Base-by-base conservation (phyloP, 139 green algal species). In the Chlamydomonas sp. region DNA sequence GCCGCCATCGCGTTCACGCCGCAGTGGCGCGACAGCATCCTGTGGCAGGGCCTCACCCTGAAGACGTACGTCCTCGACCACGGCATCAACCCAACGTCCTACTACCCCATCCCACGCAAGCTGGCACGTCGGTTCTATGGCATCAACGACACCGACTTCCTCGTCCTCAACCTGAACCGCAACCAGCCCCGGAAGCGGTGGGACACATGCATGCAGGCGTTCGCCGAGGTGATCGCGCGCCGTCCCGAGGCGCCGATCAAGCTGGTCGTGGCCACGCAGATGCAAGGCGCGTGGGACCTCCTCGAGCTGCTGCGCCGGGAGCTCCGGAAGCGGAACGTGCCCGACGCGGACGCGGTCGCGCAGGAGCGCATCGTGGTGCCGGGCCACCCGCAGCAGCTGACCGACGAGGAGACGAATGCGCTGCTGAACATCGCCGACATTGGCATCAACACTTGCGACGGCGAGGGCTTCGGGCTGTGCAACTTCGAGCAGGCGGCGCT, bases 131-230 rank as follows among this genome's bases (percentile, higher is more conserved):
- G 35, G 5, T 74, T 50, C 69, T 68, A 63, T 47, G 69, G 69
- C 3, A 29, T 74, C 2, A 24, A 3, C 5, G 3, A 61, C 4
- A 28, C 37, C 38, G 69, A 68, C 58, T 74, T 74, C 58, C 31
- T 74, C 26, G 58, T 74, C 28, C 36, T 74, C 5, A 74, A 74
- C 57, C 36, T 74, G 8, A 74, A 74, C 58, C 69, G 69, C 36
- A 74, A 74, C 39, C 58, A 68, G 38, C 69, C 69, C 24, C 69
- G 69, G 5, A 74, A 74, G 37, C 69, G 69, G 2, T 74, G 69
- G 69, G 69, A 74, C 58, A 49, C 47, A n/a, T 74, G 69, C 57
- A 26, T 74, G 6, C 62, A 74, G 58, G 69, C 69, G n/a, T 74
- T 74, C 57, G 69, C 69, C 3, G 36, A 74, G n/a, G 31, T 74